These are phyloP conservation scores for Ottelia alismoides DNA, from an alignment of 106 monocot species.

Conservation along the genomic window DNA sequence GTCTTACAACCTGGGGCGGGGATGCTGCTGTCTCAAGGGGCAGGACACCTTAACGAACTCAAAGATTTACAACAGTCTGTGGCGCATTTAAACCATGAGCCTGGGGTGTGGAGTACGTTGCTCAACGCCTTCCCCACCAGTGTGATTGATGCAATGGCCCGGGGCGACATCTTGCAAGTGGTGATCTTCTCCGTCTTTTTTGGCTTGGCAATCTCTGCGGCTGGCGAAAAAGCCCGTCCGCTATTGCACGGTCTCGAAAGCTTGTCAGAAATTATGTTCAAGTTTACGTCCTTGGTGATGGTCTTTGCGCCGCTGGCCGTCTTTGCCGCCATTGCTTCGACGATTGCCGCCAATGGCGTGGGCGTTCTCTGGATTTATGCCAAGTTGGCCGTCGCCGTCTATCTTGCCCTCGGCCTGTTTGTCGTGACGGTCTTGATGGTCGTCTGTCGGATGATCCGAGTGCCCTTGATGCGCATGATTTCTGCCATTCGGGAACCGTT, in stretches of 20 bases:
- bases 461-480: background rate
- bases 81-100: too few species aligned
- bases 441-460: too few species aligned
- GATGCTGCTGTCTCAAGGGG: too few species aligned
- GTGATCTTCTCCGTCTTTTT: background rate
- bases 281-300: background rate
- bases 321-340: background rate
- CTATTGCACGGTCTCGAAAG: background rate
- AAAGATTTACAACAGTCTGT: too few species aligned
- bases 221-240: background rate
- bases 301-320: background rate
- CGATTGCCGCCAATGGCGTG: background rate
- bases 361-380: background rate
- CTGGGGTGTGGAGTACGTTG: too few species aligned
- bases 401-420: background rate
- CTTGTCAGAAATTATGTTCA: background rate
- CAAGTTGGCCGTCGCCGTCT: background rate
- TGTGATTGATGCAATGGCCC: background rate
- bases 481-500: background rate
- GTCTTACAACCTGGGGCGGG: too few species aligned
- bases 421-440: background rate
- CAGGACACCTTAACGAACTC: too few species aligned
- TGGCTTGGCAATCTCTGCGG: background rate
- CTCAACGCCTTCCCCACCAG: too few species aligned
- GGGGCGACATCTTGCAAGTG: background rate